Percentiles rank a stretch among this genome's conserved stretches.
Conservation (phyloP, 208 protist genomes). For the Dictyostelium gargantuum region DNA sequence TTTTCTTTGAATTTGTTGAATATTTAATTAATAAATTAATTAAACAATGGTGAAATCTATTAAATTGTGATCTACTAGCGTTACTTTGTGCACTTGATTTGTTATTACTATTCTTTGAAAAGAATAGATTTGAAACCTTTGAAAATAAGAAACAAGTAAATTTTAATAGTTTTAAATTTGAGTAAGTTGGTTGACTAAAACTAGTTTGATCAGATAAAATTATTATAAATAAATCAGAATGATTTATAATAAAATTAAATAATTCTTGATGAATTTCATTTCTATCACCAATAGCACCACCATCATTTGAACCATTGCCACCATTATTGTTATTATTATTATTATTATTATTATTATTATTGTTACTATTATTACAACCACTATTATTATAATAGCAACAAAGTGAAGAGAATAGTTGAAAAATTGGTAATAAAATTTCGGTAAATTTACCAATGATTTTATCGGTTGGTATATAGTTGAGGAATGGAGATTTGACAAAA, state of each 20-base stretch:
- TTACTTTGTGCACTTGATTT: background rate
- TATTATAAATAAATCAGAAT: constrained; percentile 1
- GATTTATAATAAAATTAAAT: background rate
- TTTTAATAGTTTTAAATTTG: background rate
- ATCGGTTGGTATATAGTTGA: background rate
- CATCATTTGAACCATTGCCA: background rate
- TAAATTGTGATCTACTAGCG: background rate
- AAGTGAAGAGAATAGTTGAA: background rate
- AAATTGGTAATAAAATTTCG: background rate
- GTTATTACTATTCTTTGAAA: background rate
- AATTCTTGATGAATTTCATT: background rate
- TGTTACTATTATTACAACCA: background rate
- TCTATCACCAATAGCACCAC: background rate
- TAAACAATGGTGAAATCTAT: constrained; percentile 9
- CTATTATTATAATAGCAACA: background rate
- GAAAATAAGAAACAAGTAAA: background rate
- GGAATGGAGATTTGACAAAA: background rate
- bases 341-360: background rate
- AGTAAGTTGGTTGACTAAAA: background rate
- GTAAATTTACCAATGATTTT: background rate
- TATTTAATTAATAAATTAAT: constrained; percentile 19
- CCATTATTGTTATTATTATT: background rate
- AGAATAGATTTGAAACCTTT: background rate
- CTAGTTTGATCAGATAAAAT: background rate
- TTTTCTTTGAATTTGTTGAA: background rate